Conservation (phyloP, 2,329 filamentous ascomycete genomes). For the Hymenoscyphus fructigenus region DNA sequence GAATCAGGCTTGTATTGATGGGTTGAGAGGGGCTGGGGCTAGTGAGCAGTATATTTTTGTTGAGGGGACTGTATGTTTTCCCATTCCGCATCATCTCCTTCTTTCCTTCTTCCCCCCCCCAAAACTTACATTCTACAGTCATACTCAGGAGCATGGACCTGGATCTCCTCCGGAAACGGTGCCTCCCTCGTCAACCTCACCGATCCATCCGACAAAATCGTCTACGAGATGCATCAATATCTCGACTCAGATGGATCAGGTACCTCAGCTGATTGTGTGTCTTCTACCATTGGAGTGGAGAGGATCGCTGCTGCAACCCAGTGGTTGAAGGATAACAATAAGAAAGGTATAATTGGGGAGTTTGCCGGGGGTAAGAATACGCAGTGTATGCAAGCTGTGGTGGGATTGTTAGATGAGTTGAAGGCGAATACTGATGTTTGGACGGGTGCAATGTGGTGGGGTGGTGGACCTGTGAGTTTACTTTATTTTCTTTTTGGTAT, state of each 20-base stretch:
- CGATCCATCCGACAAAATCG: constrained; percentile 51
- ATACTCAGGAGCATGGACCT: constrained; percentile 28
- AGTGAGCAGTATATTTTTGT: constrained; percentile 56
- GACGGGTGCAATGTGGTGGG: constrained; percentile 51
- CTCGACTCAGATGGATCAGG: constrained; percentile 56
- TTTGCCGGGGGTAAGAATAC: constrained; percentile 52
- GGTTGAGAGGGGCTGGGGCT: constrained; percentile 45
- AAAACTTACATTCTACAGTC: no score
- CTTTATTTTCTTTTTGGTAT: background rate
- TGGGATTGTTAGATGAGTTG: constrained; percentile 49
- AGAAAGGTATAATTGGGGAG: constrained; percentile 53
- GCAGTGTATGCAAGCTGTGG: constrained; percentile 48
- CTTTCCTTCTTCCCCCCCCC: no score
- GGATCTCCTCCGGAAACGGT: constrained; percentile 40
- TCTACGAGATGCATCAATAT: constrained; percentile 64
- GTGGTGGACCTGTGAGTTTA: constrained; percentile 46
- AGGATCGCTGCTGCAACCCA: constrained; percentile 51
- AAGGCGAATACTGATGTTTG: constrained; percentile 51
- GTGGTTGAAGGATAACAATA: constrained; percentile 54
- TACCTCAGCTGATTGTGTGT: constrained; percentile 50
- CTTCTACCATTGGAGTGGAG: constrained; percentile 51
- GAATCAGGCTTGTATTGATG: constrained; percentile 46
- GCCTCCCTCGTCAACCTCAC: constrained; percentile 46
- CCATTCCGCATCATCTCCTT: background rate
- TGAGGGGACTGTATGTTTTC: constrained; percentile 45